Base-by-base conservation (phyloP, 1,284 basidiomycete species). In the Malassezia slooffiae region DNA sequence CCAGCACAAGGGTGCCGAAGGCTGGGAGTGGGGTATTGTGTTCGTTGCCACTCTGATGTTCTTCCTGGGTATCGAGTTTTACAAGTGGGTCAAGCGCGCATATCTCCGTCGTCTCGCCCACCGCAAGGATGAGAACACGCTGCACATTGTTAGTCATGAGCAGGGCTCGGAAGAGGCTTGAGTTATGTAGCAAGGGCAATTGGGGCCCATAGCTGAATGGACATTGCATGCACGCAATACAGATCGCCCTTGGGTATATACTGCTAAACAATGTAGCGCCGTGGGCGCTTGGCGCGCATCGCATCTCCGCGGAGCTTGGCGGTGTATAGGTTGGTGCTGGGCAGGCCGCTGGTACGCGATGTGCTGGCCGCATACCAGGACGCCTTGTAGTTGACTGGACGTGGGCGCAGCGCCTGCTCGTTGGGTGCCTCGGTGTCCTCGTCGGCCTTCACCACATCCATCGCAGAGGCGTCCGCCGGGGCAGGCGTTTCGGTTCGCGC, bases 11-110 rank as follows among this genome's bases (percentile, higher is more conserved):
- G 50, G 54, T 12, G 44, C 60, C 22, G 34, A 48, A 31, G 50
- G 48, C 12, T 70, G 68, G 67, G 66, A 70, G 36, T 70, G 70
- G 69, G 63, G 50, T n/a, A 46, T 70, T 41, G 55, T 70, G 39
- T 60, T 70, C 27, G 50, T 69, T 30, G 36, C 34, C 37, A 57
- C 58, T 2, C 28, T 62, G 13, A 46, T 67, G 34, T 66, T 67
- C 34, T 40, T 67, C 17, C 41, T 54, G 11, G 61, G 61, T 10
- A 55, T 63, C 41, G 64, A 67, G 40, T 12, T 22, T 1, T 70
- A 53, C 47, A 70, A 70, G 47, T 58, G 52, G 32, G 46, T 36
- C 35, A 70, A 70, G 52, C 52, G 67, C 7, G 42, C 53, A 8
- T 55, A 52, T 40, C 49, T 46, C 30, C 24, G 32, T n/a, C 33